Base-by-base conservation (phyloP, 306 rosid species). In the Comarum palustre region DNA sequence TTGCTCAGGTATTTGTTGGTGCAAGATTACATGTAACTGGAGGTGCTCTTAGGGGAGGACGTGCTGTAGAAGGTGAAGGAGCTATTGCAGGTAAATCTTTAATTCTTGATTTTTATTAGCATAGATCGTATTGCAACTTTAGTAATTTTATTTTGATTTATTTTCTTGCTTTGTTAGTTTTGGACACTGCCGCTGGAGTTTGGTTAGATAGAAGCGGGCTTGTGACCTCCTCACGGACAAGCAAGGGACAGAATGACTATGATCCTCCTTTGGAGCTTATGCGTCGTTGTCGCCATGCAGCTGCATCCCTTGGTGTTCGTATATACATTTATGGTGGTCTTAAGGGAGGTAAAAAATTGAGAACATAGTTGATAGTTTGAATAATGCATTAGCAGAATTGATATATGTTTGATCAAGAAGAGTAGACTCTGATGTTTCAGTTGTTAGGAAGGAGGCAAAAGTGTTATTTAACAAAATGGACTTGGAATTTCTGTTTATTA, bases 161-260 rank as follows among this genome's bases (percentile, higher is more conserved):
- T 34, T 22, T 75, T 13, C 13, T 29, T 16, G 69, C 22, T 77
- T 75, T 73, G 74, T 73, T 73, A 94, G 99, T 95, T 62, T 84
- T 95, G 93, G 99, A 95, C 85, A 95, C 99, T 77, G 99, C 99
- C 12, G 99, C 99, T 75, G 99, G 99, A 80, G 97, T 88, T 78
- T 95, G 99, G 99, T 83, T 95, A 68, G 99, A 95, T 78, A 86
- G 97, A 82, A 90, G 78, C 69, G 99, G 99, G 64, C 83, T 95
- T 54, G 97, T 95, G 79, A 86, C 99, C 80, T 83, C 98, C 25
- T 86, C 97, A 72, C 96, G 96, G 34, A 34, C 88, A 61, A 78
- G 80, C 82, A 95, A 83, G 86, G 89, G 96, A 76, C 89, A 87
- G 48, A 41, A 71, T 75, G 99, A 90, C 64, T 73, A 78, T 71